Evolutionary conservation across 1,139 yeast genomes (phyloP), one percentile per base, ranked within the genome.

Genomic region (Sugiyamaella xylanicola): DNA sequence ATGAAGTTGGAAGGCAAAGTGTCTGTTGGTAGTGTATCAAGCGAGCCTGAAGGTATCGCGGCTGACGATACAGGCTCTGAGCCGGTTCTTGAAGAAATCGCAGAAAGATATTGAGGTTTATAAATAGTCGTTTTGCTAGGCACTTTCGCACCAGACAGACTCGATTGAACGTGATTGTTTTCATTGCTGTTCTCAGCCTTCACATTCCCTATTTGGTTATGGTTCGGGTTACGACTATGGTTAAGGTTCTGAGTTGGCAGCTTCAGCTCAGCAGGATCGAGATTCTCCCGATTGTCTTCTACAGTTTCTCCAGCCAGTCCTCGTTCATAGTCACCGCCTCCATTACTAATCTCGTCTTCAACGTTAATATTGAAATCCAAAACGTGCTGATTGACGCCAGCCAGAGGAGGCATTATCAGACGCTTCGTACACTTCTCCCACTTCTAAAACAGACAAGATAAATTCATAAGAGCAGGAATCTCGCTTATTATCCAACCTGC

Each of bases 281-380:
- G 15, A 20, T 22, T 15, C 43, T 22, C 50, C 32, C 25, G 43
- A 36, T 46, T 36, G 9, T 13, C 32, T 3, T 25, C 39, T 5
- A 16, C 20, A 15, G 16, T n/a, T 9, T 44, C 21, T 2, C 32
- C 25, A 16, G 35, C 43, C 4, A 37, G 7, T 2, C 25, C 52
- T 40, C 40, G 35, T n/a, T 42, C 49, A 29, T 16, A 53, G 25
- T 42, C 50, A 20, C 53, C 56, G 1, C 48, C 53, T 13, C 50
- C 56, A 36, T 48, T 43, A 27, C 50, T 51, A 21, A 55, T 51
- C 40, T 55, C 57, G 11, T 48, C 32, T 36, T 52, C 55, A 11
- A 55, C 46, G 29, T 55, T 47, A 17, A 48, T 29, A 37, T 48
- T 43, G 25, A 55, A 51, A 43, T 55, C 55, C 4, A 55, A 15